A percentile compares a stretch with the other conserved stretches of the same genome.
phyloP scores from a whole-genome alignment of 2,329 filamentous ascomycete genomes.

The Aspergillus tubingensis region DNA sequence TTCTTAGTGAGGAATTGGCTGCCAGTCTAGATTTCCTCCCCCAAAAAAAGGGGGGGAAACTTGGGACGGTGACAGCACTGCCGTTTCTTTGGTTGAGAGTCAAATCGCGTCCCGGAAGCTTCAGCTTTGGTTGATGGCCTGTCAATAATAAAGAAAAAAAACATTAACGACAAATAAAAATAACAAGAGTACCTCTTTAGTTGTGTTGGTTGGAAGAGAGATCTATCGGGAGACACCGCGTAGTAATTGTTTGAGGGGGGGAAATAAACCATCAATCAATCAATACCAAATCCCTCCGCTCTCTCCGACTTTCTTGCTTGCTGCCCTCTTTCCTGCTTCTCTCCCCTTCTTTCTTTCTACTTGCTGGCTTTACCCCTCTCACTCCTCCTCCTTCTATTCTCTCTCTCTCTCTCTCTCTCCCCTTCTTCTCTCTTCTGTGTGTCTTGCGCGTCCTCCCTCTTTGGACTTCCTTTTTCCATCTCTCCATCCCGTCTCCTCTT shows the following conservation, averaged over 20 bases:
- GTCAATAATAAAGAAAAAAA: constrained; percentile 2
- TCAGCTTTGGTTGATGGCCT: neutral
- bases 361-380: neutral
- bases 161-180: no score
- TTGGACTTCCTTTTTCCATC: constrained; percentile 18
- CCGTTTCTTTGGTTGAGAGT: constrained; percentile 1
- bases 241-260: neutral
- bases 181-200: neutral
- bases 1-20: neutral
- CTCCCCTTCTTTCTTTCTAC: constrained; percentile 1
- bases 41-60: neutral
- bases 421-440: neutral
- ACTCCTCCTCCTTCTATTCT: neutral
- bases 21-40: constrained; percentile 1
- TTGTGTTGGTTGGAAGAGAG: neutral
- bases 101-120: neutral
- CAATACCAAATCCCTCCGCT: neutral
- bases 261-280: neutral
- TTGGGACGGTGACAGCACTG: neutral
- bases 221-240: neutral
- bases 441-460: constrained; percentile 9
- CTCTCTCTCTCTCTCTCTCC: constrained; percentile 4
- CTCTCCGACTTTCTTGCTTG: constrained; percentile 5
- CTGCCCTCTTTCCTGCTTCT: constrained; percentile 12
- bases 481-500: constrained; percentile 10